phyloP scores from a whole-genome alignment of 2,329 filamentous ascomycete genomes.

The Fulvia fulva region DNA sequence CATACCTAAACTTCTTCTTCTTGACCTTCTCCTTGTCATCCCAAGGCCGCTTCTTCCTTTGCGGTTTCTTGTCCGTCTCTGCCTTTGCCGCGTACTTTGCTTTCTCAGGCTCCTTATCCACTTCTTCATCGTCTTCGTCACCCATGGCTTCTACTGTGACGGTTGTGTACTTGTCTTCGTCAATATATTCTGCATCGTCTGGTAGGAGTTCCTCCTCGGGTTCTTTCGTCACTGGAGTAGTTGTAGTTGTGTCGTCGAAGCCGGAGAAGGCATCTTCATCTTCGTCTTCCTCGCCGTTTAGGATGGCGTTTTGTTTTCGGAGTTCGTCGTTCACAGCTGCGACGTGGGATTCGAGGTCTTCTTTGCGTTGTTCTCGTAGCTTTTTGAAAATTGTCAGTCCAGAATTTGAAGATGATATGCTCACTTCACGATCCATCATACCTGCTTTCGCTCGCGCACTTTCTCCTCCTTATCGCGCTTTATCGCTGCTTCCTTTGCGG shows the following conservation, averaged over 20 bases:
- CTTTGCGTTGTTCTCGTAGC: slow-evolving; percentile 78
- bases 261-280: slow-evolving; percentile 33
- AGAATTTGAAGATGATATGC: no score
- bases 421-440: no score
- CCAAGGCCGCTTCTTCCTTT: slow-evolving; percentile 42
- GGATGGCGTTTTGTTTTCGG: slow-evolving; percentile 49
- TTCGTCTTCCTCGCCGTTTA: slow-evolving; percentile 25
- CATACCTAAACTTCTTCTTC: slow-evolving; percentile 91
- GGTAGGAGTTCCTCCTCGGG: slow-evolving; percentile 16
- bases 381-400: no score
- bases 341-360: slow-evolving; percentile 78
- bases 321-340: slow-evolving; percentile 69
- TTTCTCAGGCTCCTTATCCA: slow-evolving; percentile 31
- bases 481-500: slow-evolving; percentile 75
- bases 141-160: slow-evolving; percentile 90
- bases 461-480: slow-evolving; percentile 75
- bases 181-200: slow-evolving; percentile 82
- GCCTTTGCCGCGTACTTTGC: slow-evolving; percentile 13
- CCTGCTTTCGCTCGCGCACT: slow-evolving; percentile 70
- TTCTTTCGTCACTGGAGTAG: slow-evolving; percentile 8
- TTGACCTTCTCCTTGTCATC: slow-evolving; percentile 55
- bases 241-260: slow-evolving; percentile 10
- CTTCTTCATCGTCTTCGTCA: slow-evolving; percentile 38
- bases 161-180: slow-evolving; percentile 93
- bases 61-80: slow-evolving; percentile 24